phyloP scores from a whole-genome alignment of 1,139 yeast species.

The Diutina rugosa region DNA sequence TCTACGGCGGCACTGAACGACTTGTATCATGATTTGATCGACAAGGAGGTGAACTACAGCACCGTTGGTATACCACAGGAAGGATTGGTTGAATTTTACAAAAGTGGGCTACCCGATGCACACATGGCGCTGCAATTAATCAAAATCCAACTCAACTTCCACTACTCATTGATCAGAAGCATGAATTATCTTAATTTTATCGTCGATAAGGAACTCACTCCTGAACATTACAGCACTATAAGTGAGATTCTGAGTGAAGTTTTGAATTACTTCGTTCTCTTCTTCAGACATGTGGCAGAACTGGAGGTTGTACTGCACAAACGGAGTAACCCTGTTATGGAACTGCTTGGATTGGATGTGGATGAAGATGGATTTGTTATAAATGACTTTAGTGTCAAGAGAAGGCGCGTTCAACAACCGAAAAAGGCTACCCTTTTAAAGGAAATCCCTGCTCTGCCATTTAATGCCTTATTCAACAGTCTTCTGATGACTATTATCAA shows the following conservation, averaged over 20 bases:
- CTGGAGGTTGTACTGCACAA: background rate
- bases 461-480: slow-evolving; percentile 31
- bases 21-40: slow-evolving; percentile 15
- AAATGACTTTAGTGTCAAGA: slow-evolving; percentile 31
- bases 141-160: slow-evolving; percentile 32
- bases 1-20: slow-evolving; percentile 14
- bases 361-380: slow-evolving; percentile 38
- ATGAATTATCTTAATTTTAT: slow-evolving; percentile 34
- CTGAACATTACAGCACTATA: slow-evolving; percentile 22
- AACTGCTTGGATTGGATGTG: slow-evolving; percentile 8
- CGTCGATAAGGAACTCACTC: slow-evolving; percentile 30
- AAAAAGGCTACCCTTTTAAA: slow-evolving; percentile 4
- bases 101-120: slow-evolving; percentile 26
- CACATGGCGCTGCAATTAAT: slow-evolving; percentile 29
- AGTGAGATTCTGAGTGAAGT: slow-evolving; percentile 27
- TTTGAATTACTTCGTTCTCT: slow-evolving; percentile 23
- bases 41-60: background rate
- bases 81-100: slow-evolving; percentile 17
- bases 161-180: slow-evolving; percentile 29
- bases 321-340: background rate
- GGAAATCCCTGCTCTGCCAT: slow-evolving; percentile 26
- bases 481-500: slow-evolving; percentile 33
- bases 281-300: slow-evolving; percentile 18
- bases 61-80: slow-evolving; percentile 14
- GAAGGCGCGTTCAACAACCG: slow-evolving; percentile 10